Evolutionary conservation across 2,329 filamentous ascomycete species (phyloP).

Genomic region (Aspergillus puulaauensis): DNA sequence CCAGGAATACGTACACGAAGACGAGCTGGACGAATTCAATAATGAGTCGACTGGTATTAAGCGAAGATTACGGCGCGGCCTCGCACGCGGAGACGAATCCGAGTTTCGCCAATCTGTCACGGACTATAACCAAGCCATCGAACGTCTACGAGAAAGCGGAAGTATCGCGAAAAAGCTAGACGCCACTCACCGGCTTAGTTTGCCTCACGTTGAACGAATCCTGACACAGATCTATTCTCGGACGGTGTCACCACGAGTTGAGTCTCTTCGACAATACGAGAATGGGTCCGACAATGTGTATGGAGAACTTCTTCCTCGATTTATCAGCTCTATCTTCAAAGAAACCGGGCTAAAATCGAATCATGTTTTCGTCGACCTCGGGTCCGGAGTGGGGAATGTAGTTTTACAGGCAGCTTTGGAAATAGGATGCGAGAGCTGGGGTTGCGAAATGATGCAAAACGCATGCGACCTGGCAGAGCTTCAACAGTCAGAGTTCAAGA

Average conservation of each 20-base stretch:
- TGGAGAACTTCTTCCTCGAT: slow-evolving; percentile 83
- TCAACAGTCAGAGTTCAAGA: slow-evolving; percentile 78
- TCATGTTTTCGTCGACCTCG: slow-evolving; percentile 89
- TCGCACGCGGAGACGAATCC: slow-evolving; percentile 64
- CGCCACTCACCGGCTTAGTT: slow-evolving; percentile 65
- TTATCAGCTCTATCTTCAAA: slow-evolving; percentile 78
- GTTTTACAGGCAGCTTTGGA: slow-evolving; percentile 91
- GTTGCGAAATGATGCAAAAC: slow-evolving; percentile 93
- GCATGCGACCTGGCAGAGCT: slow-evolving; percentile 77
- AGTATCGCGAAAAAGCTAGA: slow-evolving; percentile 72
- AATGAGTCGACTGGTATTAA: slow-evolving; percentile 73
- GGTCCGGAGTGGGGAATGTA: slow-evolving; percentile 94
- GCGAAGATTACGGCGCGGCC: slow-evolving; percentile 73
- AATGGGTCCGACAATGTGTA: slow-evolving; percentile 93
- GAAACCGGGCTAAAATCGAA: slow-evolving; percentile 75
- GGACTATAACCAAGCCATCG: slow-evolving; percentile 74
- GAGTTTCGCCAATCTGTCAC: slow-evolving; percentile 72
- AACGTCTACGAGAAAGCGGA: slow-evolving; percentile 65
- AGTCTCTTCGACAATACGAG: slow-evolving; percentile 79
- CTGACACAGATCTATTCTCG: slow-evolving; percentile 86
- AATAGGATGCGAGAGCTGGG: slow-evolving; percentile 91
- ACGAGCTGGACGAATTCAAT: slow-evolving; percentile 66
- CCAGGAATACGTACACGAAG: slow-evolving; percentile 73
- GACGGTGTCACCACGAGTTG: slow-evolving; percentile 85
- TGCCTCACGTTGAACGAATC: slow-evolving; percentile 75